These are phyloP conservation scores for Pachysandra terminalis DNA, from an alignment of 164 flowering plant genomes.

Conservation along the genomic window DNA sequence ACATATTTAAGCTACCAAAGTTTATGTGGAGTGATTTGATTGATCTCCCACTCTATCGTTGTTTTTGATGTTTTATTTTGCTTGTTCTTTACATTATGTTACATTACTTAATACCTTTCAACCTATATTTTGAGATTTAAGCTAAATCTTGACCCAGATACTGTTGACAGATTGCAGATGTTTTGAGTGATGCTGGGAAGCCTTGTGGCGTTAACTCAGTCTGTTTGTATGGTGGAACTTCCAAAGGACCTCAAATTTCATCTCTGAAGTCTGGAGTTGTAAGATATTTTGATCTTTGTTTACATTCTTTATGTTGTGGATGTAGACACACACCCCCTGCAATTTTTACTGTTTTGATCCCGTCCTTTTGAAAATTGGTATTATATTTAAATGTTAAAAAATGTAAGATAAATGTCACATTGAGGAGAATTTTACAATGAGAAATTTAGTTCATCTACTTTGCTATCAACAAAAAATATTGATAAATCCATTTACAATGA, in stretches of 20 bases:
- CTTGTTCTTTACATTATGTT: no score
- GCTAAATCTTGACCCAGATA: not conserved
- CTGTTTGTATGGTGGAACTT: constrained; percentile 87
- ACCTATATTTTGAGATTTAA: not conserved
- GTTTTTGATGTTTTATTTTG: not conserved
- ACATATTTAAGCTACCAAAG: no score
- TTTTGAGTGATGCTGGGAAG: constrained; percentile 74
- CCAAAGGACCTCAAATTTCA: constrained; percentile 88
- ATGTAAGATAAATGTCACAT: no score
- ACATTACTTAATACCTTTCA: no score
- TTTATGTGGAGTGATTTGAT: constrained; percentile 47
- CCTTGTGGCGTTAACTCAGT: constrained; percentile 67
- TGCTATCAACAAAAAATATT: no score
- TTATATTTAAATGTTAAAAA: no score
- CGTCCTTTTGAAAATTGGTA: no score
- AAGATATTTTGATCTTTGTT: constrained; percentile 27
- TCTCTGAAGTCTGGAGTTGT: constrained; percentile 84
- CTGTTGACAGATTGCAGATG: constrained; percentile 71
- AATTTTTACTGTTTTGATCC: no score
- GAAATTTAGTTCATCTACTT: no score
- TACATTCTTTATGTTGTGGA: constrained; percentile 1
- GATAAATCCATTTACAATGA: no score
- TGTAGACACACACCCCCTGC: not conserved
- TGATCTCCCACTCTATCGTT: not conserved
- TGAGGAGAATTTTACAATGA: no score